These are phyloP conservation scores for Trichocomaceae sp. DNA, from an alignment of 2,329 filamentous ascomycete genomes.

Conservation along the genomic window DNA sequence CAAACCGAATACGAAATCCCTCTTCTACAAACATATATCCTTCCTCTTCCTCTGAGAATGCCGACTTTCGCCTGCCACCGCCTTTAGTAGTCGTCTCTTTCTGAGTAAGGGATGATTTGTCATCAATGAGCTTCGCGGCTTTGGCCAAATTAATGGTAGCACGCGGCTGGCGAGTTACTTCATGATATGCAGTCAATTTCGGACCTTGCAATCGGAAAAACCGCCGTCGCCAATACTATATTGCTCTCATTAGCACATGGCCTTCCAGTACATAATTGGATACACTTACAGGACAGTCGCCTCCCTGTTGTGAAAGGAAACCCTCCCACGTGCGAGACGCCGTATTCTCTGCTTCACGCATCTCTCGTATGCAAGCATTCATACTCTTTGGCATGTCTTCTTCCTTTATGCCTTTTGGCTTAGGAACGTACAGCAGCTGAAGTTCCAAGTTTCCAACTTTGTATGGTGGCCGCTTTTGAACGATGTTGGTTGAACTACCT, in stretches of 20 bases:
- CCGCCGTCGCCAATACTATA: conserved; percentile 89
- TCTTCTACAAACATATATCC: conserved; percentile 99
- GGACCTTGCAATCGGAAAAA: conserved; percentile 92
- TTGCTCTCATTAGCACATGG: conserved; percentile 33
- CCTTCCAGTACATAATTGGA: not conserved
- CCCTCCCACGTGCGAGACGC: conserved; percentile 77
- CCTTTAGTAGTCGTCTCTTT: conserved; percentile 71
- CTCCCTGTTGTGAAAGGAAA: conserved; percentile 88
- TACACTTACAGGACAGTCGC: conserved; percentile 83
- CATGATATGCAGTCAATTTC: conserved; percentile 91
- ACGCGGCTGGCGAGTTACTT: conserved; percentile 87
- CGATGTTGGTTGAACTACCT: conserved; percentile 49
- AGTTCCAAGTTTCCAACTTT: conserved; percentile 90
- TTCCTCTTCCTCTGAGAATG: conserved; percentile 96
- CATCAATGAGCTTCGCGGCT: conserved; percentile 87
- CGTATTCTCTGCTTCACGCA: conserved; percentile 81
- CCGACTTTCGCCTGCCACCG: conserved; percentile 80
- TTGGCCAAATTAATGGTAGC: conserved; percentile 96
- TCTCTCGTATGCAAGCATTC: conserved; percentile 89
- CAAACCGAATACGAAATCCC: conserved; percentile 96
- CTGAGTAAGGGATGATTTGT: conserved; percentile 74
- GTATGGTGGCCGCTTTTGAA: conserved; percentile 78
- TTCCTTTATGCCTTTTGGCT: conserved; percentile 76
- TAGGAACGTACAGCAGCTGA: conserved; percentile 89
- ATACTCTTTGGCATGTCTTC: conserved; percentile 99